A percentile compares a stretch with the other conserved stretches of the same genome.
Evolutionary conservation across 139 green algal genomes (phyloP).

Genomic region (Pleodorina starrii): DNA sequence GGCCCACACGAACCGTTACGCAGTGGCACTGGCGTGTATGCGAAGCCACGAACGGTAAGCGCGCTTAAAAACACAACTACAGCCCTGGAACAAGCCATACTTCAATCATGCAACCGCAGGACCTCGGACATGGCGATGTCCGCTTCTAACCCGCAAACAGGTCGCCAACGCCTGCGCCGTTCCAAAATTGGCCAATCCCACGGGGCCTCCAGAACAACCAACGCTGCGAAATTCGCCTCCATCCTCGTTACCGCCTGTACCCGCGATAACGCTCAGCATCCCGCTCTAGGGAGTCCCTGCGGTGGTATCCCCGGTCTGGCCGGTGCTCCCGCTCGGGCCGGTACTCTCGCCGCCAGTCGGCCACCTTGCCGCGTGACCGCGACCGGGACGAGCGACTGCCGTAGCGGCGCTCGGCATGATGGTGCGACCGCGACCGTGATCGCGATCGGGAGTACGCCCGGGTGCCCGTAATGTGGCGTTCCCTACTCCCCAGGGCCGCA

Average conservation of each 20-base stretch:
- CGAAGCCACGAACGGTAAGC: too few species aligned
- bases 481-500: background rate
- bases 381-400: background rate
- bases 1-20: too few species aligned
- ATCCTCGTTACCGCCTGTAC: background rate
- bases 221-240: too few species aligned
- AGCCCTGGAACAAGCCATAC: too few species aligned
- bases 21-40: too few species aligned
- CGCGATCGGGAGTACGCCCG: background rate
- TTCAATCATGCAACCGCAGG: too few species aligned
- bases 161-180: too few species aligned
- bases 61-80: too few species aligned
- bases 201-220: too few species aligned
- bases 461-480: background rate
- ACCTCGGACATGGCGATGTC: too few species aligned
- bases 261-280: background rate
- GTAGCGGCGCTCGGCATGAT: background rate
- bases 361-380: background rate
- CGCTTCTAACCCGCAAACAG: too few species aligned
- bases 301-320: background rate
- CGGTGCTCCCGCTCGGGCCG: background rate
- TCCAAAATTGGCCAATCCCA: too few species aligned
- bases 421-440: slow-evolving; percentile 24
- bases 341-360: background rate
- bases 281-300: background rate